These are phyloP conservation scores for Mrakia blollopis DNA, from an alignment of 768 basidiomycete species.

Conservation along the genomic window DNA sequence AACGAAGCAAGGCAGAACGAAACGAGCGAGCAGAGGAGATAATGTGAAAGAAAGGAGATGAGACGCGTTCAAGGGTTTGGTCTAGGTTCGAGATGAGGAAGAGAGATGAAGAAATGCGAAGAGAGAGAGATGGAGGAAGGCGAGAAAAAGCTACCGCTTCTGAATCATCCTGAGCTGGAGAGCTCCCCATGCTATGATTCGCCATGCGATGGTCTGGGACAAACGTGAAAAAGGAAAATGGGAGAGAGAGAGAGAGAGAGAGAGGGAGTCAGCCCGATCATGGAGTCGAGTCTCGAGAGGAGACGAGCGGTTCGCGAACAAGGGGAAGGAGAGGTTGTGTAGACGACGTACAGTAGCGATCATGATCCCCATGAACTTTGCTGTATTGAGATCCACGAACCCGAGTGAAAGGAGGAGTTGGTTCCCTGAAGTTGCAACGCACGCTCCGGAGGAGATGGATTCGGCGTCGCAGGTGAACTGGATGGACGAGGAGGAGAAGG, in stretches of 20 bases:
- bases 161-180: neutral
- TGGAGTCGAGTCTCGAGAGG: too few species aligned
- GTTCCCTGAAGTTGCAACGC: conserved; percentile 39
- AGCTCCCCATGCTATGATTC: conserved; percentile 15
- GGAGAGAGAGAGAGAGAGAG: too few species aligned
- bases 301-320: too few species aligned
- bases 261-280: too few species aligned
- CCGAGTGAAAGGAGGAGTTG: conserved; percentile 15
- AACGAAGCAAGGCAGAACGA: too few species aligned
- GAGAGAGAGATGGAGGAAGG: neutral
- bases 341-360: conserved; percentile 8
- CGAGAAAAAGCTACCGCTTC: neutral
- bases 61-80: too few species aligned
- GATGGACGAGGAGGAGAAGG: neutral
- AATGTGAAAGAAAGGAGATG: too few species aligned
- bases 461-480: conserved; percentile 42
- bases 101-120: too few species aligned
- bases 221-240: neutral
- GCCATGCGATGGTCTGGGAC: conserved; percentile 7
- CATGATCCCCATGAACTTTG: conserved; percentile 29
- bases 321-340: too few species aligned
- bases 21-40: too few species aligned
- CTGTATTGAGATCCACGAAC: conserved; percentile 26
- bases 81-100: too few species aligned
- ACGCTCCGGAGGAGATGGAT: conserved; percentile 40